These are phyloP conservation scores for Yamadazyma spencermartinsiae DNA, from an alignment of 1,139 yeast genomes.

Conservation along the genomic window DNA sequence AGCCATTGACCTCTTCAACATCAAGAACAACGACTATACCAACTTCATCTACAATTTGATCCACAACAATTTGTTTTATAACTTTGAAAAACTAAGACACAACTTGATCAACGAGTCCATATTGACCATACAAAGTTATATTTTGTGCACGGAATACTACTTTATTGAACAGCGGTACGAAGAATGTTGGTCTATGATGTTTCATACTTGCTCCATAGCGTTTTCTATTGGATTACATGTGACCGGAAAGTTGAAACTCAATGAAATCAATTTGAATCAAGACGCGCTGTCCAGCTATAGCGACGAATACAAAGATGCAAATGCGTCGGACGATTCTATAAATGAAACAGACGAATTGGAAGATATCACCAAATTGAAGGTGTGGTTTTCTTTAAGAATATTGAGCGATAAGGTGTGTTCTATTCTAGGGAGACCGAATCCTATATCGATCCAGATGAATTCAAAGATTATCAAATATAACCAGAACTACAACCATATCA, in stretches of 20 bases:
- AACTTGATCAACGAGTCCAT: constrained; percentile 49
- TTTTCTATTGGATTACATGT: constrained; percentile 56
- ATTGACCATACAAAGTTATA: constrained; percentile 48
- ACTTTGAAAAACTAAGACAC: constrained; percentile 45
- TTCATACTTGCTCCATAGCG: constrained; percentile 49
- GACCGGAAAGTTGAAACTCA: constrained; percentile 28
- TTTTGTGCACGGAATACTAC: constrained; percentile 52
- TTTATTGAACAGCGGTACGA: constrained; percentile 51
- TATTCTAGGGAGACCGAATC: constrained; percentile 56
- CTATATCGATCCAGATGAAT: constrained; percentile 52
- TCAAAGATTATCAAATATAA: constrained; percentile 31
- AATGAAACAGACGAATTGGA: constrained; percentile 27
- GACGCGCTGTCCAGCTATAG: constrained; percentile 1
- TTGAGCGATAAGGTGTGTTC: constrained; percentile 52
- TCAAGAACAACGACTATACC: constrained; percentile 27
- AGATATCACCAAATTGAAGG: constrained; percentile 39
- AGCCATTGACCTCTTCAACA: constrained; percentile 26
- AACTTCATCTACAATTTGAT: constrained; percentile 23
- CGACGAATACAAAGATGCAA: constrained; percentile 10
- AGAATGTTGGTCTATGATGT: constrained; percentile 50
- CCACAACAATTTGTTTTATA: constrained; percentile 30
- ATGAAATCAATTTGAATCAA: constrained; percentile 14
- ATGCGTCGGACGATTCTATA: background rate
- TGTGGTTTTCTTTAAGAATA: constrained; percentile 52
- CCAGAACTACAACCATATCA: constrained; percentile 19